phyloP scores from a whole-genome alignment of 23 red algal species.

The Porphyridium purpureum region DNA sequence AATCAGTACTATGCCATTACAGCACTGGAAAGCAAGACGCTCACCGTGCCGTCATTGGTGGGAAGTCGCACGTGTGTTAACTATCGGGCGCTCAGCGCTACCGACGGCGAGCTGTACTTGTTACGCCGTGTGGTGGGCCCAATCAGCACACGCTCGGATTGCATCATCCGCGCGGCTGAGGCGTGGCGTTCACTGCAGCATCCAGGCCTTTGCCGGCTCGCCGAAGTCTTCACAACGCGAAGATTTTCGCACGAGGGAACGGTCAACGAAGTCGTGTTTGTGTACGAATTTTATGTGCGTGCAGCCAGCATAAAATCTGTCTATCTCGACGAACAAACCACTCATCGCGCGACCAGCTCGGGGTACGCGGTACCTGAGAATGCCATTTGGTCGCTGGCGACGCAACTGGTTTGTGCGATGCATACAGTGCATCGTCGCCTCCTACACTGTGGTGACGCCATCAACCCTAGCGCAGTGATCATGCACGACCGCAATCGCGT shows the following conservation, averaged over 20 bases:
- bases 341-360: too few species aligned
- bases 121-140: constrained; percentile 38
- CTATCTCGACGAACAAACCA: constrained; percentile 6
- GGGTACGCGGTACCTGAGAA: constrained; percentile 19
- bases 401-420: constrained; percentile 41
- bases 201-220: constrained; percentile 26
- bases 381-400: constrained; percentile 47
- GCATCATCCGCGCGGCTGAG: constrained; percentile 45
- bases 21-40: constrained; percentile 18
- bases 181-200: constrained; percentile 36
- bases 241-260: constrained; percentile 21
- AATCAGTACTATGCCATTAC: constrained; percentile 28
- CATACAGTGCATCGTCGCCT: constrained; percentile 35
- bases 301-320: constrained; percentile 37
- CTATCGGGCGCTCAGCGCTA: constrained; percentile 52
- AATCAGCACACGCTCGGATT: constrained; percentile 22
- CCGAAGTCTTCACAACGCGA: constrained; percentile 41
- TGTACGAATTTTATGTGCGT: constrained; percentile 40
- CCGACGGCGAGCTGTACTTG: constrained; percentile 7
- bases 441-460: constrained; percentile 19
- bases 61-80: constrained; percentile 15
- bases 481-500: constrained; percentile 41
- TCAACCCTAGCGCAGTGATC: constrained; percentile 26
- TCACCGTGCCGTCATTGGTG: constrained; percentile 5
- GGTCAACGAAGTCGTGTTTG: constrained; percentile 48